These are phyloP conservation scores for Ulota crispa DNA, from an alignment of 225 moss, liverwort and hornwort genomes.

Conservation along the genomic window DNA sequence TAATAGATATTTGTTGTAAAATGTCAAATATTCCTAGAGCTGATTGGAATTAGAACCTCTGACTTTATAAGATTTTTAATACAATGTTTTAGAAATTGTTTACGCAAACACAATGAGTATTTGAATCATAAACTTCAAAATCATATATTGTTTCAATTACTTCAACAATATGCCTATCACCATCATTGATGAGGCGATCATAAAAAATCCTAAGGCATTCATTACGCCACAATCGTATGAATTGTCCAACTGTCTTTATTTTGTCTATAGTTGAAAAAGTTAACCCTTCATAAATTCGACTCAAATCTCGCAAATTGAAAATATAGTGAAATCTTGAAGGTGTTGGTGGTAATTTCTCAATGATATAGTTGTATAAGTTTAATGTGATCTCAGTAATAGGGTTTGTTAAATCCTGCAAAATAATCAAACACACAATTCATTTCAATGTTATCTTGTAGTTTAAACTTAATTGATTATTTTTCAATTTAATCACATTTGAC, in stretches of 20 bases:
- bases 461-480: background rate
- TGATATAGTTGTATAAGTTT: slow-evolving; percentile 65
- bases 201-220: slow-evolving; percentile 77
- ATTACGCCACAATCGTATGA: slow-evolving; percentile 82
- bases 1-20: no score
- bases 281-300: slow-evolving; percentile 82
- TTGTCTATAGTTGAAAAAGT: slow-evolving; percentile 74
- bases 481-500: background rate
- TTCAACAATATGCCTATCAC: slow-evolving; percentile 68
- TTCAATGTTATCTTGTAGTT: background rate
- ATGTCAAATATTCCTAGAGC: no score
- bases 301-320: slow-evolving; percentile 83
- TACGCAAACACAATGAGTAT: no score
- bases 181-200: slow-evolving; percentile 74
- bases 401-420: slow-evolving; percentile 43
- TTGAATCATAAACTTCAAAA: no score
- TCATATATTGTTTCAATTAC: slow-evolving; percentile 23
- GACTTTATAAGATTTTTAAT: no score
- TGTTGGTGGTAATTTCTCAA: slow-evolving; percentile 83
- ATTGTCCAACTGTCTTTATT: slow-evolving; percentile 57
- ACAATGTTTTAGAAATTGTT: no score
- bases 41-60: no score
- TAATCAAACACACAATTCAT: background rate
- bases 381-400: slow-evolving; percentile 65
- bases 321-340: slow-evolving; percentile 92